Percentiles rank a stretch among this genome's conserved stretches.
These are phyloP conservation scores for Aspergillus vadensis DNA, from an alignment of 2,329 filamentous ascomycete species.

Conservation along the genomic window DNA sequence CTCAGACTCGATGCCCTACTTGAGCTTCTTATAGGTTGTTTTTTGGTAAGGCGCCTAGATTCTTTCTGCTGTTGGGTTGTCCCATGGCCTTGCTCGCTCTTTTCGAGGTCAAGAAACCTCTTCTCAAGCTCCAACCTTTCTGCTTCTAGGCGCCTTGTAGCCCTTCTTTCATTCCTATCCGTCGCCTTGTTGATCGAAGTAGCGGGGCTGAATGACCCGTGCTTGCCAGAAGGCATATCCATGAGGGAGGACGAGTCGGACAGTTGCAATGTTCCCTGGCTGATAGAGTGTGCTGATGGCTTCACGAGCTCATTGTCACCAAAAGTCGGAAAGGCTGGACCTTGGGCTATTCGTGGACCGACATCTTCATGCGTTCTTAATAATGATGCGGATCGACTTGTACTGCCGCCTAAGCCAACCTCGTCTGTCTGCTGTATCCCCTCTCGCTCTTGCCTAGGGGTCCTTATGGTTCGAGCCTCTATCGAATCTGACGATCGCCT, in stretches of 20 bases:
- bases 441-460: not conserved
- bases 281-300: conserved; percentile 5
- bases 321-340: conserved; percentile 1
- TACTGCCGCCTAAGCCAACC: not conserved
- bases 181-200: conserved; percentile 23
- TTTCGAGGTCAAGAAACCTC: conserved; percentile 27
- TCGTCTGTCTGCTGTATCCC: not conserved
- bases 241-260: conserved; percentile 11
- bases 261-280: conserved; percentile 4
- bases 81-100: conserved; percentile 22
- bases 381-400: not conserved
- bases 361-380: not conserved
- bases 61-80: conserved; percentile 21
- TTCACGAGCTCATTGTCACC: conserved; percentile 3
- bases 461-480: not conserved
- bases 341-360: not conserved
- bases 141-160: conserved; percentile 35
- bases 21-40: conserved; percentile 33
- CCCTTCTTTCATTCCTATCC: conserved; percentile 32
- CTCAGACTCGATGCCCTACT: conserved; percentile 35
- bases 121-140: conserved; percentile 34
- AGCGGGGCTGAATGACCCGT: conserved; percentile 21
- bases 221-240: conserved; percentile 8
- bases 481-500: not conserved
- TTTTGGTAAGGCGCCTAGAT: conserved; percentile 38